Base-by-base conservation (phyloP, 2,329 filamentous ascomycete genomes). In the Colletotrichum sp. region DNA sequence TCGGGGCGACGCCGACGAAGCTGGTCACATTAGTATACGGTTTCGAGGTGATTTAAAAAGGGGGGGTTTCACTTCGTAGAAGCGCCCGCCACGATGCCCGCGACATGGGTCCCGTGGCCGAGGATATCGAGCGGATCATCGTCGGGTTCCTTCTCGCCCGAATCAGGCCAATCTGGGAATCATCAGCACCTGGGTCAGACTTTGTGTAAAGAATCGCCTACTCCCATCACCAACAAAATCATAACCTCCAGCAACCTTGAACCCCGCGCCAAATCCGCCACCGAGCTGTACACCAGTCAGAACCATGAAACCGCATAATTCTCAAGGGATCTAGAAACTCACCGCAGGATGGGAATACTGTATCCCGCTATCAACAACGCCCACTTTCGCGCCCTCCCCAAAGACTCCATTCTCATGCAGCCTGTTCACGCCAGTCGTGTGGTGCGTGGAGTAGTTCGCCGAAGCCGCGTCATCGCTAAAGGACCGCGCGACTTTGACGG, bases 201-300 rank as follows among this genome's bases (percentile, higher is more conserved):
- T 12, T 3, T 8, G 72, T 30, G 62, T 63, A 66, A 4, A 36
- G 66, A 9, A 77, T 39, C 26, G 18, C 75, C 66, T 63, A 21
- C 62, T 70, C 18, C 75, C 78, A 69, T 88, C 85, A 12, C 86
- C 87, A 5, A 87, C 83, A 67, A 89, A 82, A 64, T 89, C 88
- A 52, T 83, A 84, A 1, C 88, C 88, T 68, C 82, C 83, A 6
- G 83, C 82, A 12, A 90, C 85, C 30, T 88, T 83, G 78, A 83
- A 89, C 1, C 87, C 87, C 8, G 80, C 77, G 2, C 88, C 88
- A 76, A 88, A 89, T 62, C 88, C 86, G 7, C 87, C 87, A 18
- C 88, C 88, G 7, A 89, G 68, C 76, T 78, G 6, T 7, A 26
- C 12, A 21, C 24, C 8, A 83, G 44, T 87, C 83, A 57, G 64